Evolutionary conservation across 108 stramenopile species (phyloP).

Genomic region (Cyclostephanos invisitatus): DNA sequence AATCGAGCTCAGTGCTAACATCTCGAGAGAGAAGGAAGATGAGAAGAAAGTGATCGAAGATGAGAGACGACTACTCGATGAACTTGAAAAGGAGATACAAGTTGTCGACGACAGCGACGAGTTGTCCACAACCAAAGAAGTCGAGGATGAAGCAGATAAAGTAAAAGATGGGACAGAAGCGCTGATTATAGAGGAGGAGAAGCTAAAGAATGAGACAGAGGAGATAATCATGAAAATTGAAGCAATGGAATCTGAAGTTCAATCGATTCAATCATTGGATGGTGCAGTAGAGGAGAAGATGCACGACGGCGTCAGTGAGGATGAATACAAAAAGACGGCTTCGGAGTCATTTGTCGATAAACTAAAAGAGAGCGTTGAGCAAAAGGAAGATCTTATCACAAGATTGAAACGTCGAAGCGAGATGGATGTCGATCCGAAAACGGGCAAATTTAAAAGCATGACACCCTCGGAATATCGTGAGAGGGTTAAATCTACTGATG

Average conservation of each 20-base stretch:
- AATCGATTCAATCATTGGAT: conserved; percentile 29
- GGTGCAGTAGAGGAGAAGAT: not conserved
- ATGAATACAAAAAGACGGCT: conserved; percentile 10
- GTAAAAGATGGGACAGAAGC: conserved; percentile 26
- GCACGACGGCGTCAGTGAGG: not conserved
- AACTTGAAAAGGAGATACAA: conserved; percentile 36
- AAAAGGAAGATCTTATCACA: conserved; percentile 46
- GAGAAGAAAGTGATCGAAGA: conserved; percentile 40
- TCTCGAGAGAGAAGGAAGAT: conserved; percentile 31
- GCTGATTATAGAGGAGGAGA: conserved; percentile 39
- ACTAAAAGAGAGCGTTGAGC: conserved; percentile 44
- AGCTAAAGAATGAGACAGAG: conserved; percentile 44
- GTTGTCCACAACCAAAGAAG: conserved; percentile 10
- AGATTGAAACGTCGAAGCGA: conserved; percentile 40
- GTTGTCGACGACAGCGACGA: conserved; percentile 21
- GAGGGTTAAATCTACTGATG: conserved; percentile 28
- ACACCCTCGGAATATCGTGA: conserved; percentile 34
- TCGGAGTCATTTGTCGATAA: conserved; percentile 45
- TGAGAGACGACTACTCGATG: conserved; percentile 32
- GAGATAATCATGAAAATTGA: conserved; percentile 44
- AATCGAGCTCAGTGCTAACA: conserved; percentile 20
- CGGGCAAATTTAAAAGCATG: conserved; percentile 52
- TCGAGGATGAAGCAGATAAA: conserved; percentile 18
- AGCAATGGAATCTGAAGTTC: conserved; percentile 38
- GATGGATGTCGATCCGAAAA: conserved; percentile 41